Base-by-base conservation (phyloP, 306 rosid genomes). In the Vicia villosa region DNA sequence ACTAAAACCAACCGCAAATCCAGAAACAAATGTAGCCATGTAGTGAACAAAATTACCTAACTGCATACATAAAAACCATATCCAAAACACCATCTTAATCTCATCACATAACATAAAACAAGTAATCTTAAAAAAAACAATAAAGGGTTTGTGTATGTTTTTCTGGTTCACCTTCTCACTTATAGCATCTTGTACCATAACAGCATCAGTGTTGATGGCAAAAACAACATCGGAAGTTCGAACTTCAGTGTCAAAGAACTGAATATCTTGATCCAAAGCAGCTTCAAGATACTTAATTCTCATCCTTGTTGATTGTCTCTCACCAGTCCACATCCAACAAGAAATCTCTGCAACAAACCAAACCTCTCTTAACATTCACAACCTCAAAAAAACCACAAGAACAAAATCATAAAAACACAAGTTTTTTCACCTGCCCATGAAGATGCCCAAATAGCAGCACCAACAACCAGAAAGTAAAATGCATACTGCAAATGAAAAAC, bases 271-370 rank as follows among this genome's bases (percentile, higher is more conserved):
- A 56, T 79, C 88, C 84, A 94, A 47, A 50, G 97, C 96, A 7
- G 97, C 92, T 80, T 94, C 96, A 12, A 94, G 76, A 69, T 90
- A 94, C 89, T 90, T 87, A 74, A 94, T 87, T 73, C 98, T 94
- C 98, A 94, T 87, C 87, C 76, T 94, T 1, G 98, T 94, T 41
- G 98, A 85, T 78, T 94, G 98, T 8, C 98, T 42, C 81, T 94
- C 98, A 54, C 98, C 98, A 0, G 87, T 94, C 98, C 98, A 94
- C 98, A 94, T 90, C 98, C 98, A 94, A 83, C 98, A 94, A 0
- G 98, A 94, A 76, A 94, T 94, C 86, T 94, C 98, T 94, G 88
- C 89, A 64, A 63, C 16, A 66, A 51, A 4, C 50, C 16, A 63
- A 68, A 73, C 62, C 15, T 49, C 28, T 22, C 54, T 70, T 59